Base-by-base conservation (phyloP, 2,329 filamentous ascomycete species). In the Fusarium irregulare region DNA sequence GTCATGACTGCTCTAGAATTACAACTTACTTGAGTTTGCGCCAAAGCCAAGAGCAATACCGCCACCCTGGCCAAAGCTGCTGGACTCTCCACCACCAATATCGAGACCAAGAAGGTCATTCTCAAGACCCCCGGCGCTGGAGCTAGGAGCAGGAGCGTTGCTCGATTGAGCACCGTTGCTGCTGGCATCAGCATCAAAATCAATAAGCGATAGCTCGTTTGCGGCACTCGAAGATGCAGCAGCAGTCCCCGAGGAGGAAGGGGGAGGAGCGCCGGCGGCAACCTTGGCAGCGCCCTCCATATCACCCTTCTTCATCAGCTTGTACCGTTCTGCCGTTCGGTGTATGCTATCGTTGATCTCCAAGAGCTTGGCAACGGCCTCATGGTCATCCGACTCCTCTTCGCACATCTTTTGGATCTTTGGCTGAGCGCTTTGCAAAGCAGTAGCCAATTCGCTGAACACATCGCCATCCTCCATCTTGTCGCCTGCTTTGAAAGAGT, bases 381-480 rank as follows among this genome's bases (percentile, higher is more conserved):
- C 96, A 66, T 94, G 91, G 77, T 99, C 96, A 66, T 98, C 95
- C 13, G 94, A 98, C 78, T 99, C 96, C 80, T 99, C 96, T 80
- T 98, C 95, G 77, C 95, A 98, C 95, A 99, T 99, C 82, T 93
- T 98, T 79, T 98, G 95, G 71, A 99, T 98, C 83, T 99, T 99
- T 11, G 96, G 96, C 76, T 99, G 96, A 4, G 96, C 96, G 77
- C 92, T 98, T 79, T 93, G 93, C 47, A 99, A 85, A 12, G 96
- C 90, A 70, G 92, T 91, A 7, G 94, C 94, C 56, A 99, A 87
- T 84, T 99, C 96, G 84, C 94, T 87, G 72, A 89, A 91, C 21
- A 91, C 89, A 65, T 91, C 89, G 14, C 88, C 88, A 20, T 91
- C 88, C 21, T 81, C 78, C 82, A 98, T 92, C 61, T 87, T 88